phyloP scores from a whole-genome alignment of 768 basidiomycete genomes.

The Amanita pallidorosea region DNA sequence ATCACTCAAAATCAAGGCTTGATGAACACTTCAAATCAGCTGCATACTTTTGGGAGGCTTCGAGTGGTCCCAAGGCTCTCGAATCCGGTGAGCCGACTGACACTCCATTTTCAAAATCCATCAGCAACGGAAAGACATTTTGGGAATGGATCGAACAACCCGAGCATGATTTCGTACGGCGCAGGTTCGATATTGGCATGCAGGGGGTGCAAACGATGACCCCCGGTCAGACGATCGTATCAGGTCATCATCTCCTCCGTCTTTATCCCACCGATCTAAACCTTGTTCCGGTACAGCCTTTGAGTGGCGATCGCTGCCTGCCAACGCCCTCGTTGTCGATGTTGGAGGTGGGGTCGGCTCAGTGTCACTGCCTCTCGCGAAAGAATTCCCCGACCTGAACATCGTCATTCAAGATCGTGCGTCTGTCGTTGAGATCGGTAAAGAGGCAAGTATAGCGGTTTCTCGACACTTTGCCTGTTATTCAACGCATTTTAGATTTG shows the following conservation, averaged over 20 bases:
- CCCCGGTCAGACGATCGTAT: constrained; percentile 10
- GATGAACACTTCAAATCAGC: constrained; percentile 16
- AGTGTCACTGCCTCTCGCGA: constrained; percentile 13
- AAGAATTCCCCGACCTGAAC: constrained; percentile 11
- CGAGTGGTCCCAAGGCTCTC: constrained; percentile 13
- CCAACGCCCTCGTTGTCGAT: constrained; percentile 16
- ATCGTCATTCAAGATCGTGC: constrained; percentile 16
- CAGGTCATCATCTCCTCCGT: constrained; percentile 7
- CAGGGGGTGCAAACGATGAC: constrained; percentile 12
- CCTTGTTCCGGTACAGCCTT: constrained; percentile 10
- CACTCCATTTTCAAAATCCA: constrained; percentile 11
- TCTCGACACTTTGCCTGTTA: not conserved
- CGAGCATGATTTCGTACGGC: constrained; percentile 16
- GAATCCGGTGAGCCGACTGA: constrained; percentile 11
- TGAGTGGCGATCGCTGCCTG: constrained; percentile 14
- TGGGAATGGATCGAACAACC: constrained; percentile 14
- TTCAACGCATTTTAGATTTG: constrained; percentile 2
- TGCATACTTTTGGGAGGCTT: constrained; percentile 17
- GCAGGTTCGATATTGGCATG: constrained; percentile 18
- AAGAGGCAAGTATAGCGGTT: constrained; percentile 1
- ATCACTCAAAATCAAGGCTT: constrained; percentile 7
- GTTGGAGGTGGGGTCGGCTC: constrained; percentile 20
- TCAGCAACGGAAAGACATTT: constrained; percentile 10
- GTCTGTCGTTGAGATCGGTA: constrained; percentile 10
- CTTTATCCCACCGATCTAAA: not conserved